Evolutionary conservation across 139 green algal genomes (phyloP).

Genomic region (Ulvella scutata): DNA sequence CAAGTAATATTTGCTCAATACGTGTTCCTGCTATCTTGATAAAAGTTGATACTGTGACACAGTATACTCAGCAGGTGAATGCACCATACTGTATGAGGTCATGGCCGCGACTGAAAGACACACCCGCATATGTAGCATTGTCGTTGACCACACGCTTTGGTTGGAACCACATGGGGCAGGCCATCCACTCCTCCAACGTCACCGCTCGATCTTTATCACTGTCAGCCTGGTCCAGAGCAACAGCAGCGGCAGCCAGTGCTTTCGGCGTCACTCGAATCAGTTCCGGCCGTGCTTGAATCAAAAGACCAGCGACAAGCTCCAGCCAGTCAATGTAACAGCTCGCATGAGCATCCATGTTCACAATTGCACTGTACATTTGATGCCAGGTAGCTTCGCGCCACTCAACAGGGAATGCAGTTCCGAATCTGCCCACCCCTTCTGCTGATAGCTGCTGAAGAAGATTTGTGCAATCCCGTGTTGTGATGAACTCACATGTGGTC

Average conservation of each 20-base stretch:
- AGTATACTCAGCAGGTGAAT: too few relatives aligned
- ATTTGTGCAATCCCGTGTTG: neutral
- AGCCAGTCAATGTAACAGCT: constrained; percentile 39
- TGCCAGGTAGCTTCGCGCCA: constrained; percentile 11
- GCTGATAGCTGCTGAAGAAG: neutral
- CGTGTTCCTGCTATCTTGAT: too few relatives aligned
- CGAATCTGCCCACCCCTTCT: neutral
- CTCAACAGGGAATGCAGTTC: constrained; percentile 7
- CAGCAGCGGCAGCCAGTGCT: constrained; percentile 7
- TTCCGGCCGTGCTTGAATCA: constrained; percentile 20
- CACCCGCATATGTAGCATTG: neutral
- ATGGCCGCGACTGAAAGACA: too few relatives aligned
- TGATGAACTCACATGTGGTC: neutral
- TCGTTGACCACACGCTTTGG: constrained; percentile 10
- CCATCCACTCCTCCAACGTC: constrained; percentile 19
- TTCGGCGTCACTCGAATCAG: constrained; percentile 7
- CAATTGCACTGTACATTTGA: constrained; percentile 19
- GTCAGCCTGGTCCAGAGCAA: constrained; percentile 4
- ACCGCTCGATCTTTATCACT: constrained; percentile 25
- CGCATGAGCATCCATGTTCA: constrained; percentile 20
- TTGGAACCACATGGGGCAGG: constrained; percentile 33
- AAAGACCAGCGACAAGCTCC: constrained; percentile 24
- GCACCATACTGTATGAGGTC: too few relatives aligned
- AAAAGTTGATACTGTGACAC: too few relatives aligned
- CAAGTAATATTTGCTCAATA: too few relatives aligned